Evolutionary conservation across 768 basidiomycete genomes (phyloP), one percentile per base, ranked within the genome.

Genomic region (Phylloporus scabripes): DNA sequence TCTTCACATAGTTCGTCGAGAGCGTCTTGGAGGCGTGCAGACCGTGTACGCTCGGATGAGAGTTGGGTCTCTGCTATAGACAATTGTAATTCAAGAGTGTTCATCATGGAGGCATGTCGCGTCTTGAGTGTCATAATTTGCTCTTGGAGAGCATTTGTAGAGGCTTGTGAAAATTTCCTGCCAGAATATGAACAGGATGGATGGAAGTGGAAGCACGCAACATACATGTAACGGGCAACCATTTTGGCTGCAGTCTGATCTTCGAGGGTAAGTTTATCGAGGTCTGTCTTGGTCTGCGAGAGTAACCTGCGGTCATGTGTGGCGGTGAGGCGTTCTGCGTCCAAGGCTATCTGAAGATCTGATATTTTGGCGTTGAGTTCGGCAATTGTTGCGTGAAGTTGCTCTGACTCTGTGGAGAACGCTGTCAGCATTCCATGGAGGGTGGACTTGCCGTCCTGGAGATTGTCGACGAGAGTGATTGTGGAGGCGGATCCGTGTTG

Each of bases 141-240:
- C 4, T 69, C 58, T 54, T 87, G 85, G 0, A 92, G 77, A 1
- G 74, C 62, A 47, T 86, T 75, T 4, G 83, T 85, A 7, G 85
- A 80, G 2, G 77, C 71, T 60, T 92, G 89, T 2, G 88, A 89
- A 66, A 91, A 92, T 64, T 82, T 85, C 89, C 89, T 90, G 52
- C 3, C 2, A 11, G 21, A 8, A 50, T 32, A 9, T 54, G 47
- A 54, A 38, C 42, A 54, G n/a, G 46, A 4, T 28, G 7, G 17
- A 43, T 0, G 49, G n/a, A 21, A 0, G 9, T 15, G 24, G 5
- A 36, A 4, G 15, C 14, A 14, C 33, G n/a, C 7, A 29, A 71
- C 82, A 48, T 56, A 89, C 89, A 91, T 92, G 63, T 92, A 92
- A 32, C 86, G 79, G 23, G 87, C 80, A 24, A 92, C 89, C 79